Percentiles rank a stretch among this genome's conserved stretches.
Evolutionary conservation across 805 yeast genomes (phyloP).

Genomic region (Monosporozyma unispora): DNA sequence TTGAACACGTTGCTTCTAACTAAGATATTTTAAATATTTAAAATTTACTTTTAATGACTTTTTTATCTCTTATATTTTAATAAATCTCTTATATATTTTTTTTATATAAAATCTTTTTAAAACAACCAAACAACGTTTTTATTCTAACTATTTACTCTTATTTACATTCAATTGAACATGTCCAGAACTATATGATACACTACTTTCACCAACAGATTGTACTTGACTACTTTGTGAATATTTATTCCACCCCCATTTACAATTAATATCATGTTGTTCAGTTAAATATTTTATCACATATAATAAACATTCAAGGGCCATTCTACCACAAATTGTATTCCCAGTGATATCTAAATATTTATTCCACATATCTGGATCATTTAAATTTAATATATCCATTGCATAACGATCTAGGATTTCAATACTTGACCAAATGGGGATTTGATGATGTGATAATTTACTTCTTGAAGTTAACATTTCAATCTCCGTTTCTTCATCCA

Average conservation of each 20-base stretch:
- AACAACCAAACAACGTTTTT: neutral
- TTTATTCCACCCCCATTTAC: conserved; percentile 59
- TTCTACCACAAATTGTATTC: conserved; percentile 90
- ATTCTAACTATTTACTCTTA: neutral
- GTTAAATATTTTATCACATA: conserved; percentile 32
- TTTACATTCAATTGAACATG: conserved; percentile 32
- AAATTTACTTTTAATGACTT: neutral
- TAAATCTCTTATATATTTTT: neutral
- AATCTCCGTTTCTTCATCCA: conserved; percentile 29
- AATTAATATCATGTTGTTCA: conserved; percentile 4
- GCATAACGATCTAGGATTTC: conserved; percentile 64
- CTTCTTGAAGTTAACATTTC: conserved; percentile 24
- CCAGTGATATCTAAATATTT: conserved; percentile 60
- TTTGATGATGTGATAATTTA: conserved; percentile 21
- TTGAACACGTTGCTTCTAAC: conserved; percentile 47
- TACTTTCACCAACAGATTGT: conserved; percentile 43
- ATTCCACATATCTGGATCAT: conserved; percentile 45
- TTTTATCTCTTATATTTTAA: neutral
- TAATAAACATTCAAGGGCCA: conserved; percentile 63
- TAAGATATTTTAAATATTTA: conserved; percentile 18
- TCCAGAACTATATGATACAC: conserved; percentile 91
- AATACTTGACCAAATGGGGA: conserved; percentile 63
- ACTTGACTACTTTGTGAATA: conserved; percentile 70
- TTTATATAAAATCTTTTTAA: neutral
- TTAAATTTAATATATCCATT: conserved; percentile 39